Percentiles rank a stretch among this genome's conserved stretches.
These are phyloP conservation scores for Turritis glabra DNA, from an alignment of 345 rosid genomes.

Conservation along the genomic window DNA sequence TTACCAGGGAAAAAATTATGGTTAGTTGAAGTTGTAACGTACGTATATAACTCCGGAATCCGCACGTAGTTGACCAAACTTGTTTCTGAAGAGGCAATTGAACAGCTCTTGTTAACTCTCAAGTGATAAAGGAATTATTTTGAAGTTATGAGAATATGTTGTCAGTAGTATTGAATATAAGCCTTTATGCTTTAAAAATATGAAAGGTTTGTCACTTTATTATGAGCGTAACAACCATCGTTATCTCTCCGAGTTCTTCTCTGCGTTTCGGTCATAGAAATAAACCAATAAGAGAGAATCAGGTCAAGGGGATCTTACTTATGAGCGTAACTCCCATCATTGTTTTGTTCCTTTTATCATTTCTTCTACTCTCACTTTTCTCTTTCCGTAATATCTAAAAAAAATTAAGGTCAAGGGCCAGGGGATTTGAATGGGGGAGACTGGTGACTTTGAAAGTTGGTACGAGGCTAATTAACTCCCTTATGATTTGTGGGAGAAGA, in stretches of 20 bases:
- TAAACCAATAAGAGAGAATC: too few species aligned
- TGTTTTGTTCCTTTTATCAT: too few species aligned
- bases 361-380: too few species aligned
- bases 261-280: neutral
- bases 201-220: too few species aligned
- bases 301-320: too few species aligned
- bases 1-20: neutral
- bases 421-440: too few species aligned
- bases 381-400: too few species aligned
- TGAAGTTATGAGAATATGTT: neutral
- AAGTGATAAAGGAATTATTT: neutral
- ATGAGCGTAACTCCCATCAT: too few species aligned
- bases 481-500: too few species aligned
- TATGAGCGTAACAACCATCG: slow-evolving; percentile 25
- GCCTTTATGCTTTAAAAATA: neutral
- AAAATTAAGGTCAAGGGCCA: too few species aligned
- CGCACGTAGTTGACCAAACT: too few species aligned
- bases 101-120: neutral
- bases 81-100: neutral
- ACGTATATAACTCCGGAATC: neutral
- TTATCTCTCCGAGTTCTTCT: slow-evolving; percentile 22
- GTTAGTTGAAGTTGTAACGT: neutral
- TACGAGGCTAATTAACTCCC: neutral
- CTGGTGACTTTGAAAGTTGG: neutral
- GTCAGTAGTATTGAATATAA: neutral